Evolutionary conservation across 164 flowering plant species (phyloP).

Genomic region (Tetrastigma voinierianum): DNA sequence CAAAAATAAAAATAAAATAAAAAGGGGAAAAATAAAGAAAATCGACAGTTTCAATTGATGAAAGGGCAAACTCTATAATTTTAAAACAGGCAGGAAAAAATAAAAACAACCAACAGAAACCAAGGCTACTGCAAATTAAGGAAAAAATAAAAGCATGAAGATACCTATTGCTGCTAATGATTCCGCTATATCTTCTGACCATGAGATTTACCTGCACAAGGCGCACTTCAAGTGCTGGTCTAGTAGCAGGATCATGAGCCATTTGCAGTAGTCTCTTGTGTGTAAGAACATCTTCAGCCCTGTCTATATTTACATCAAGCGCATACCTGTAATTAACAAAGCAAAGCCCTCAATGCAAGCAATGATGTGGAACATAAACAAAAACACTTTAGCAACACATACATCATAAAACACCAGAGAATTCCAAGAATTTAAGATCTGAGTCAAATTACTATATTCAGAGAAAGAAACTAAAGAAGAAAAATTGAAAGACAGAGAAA

Average conservation of each 20-base stretch:
- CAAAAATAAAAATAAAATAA: too few species aligned
- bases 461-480: too few species aligned
- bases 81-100: not conserved
- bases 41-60: too few species aligned
- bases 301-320: conserved; percentile 55
- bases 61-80: not conserved
- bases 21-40: too few species aligned
- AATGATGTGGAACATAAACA: not conserved
- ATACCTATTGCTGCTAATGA: not conserved
- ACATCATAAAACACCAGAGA: too few species aligned
- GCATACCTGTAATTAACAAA: conserved; percentile 39
- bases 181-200: not conserved
- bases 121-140: not conserved
- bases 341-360: not conserved
- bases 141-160: not conserved
- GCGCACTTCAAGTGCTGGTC: conserved; percentile 58
- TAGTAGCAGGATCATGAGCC: conserved; percentile 42
- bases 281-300: conserved; percentile 55
- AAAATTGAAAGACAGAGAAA: too few species aligned
- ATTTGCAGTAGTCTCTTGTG: conserved; percentile 43
- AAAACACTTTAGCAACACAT: not conserved
- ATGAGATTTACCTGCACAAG: conserved; percentile 42
- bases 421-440: too few species aligned
- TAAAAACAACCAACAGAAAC: not conserved
- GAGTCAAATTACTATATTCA: too few species aligned